A percentile compares a stretch with the other conserved stretches of the same genome.
Evolutionary conservation across 2,329 filamentous ascomycete species (phyloP).

Genomic region (Neonectria neomacrospora): DNA sequence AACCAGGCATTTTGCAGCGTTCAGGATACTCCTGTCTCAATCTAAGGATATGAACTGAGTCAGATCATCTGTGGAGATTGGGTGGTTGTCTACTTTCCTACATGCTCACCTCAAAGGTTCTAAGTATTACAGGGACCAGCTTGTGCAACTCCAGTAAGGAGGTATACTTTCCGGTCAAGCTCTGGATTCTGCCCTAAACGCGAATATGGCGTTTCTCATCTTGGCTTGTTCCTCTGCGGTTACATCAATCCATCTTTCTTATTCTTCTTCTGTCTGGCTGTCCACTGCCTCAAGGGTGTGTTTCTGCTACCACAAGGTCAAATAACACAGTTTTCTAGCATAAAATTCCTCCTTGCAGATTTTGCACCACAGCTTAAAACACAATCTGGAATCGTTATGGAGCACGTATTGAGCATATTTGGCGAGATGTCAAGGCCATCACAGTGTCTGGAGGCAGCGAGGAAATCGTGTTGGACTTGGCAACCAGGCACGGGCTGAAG

Average conservation of each 20-base stretch:
- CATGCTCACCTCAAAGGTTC: slow-evolving; percentile 25
- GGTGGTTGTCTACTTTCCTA: no score
- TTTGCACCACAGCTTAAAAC: slow-evolving; percentile 22
- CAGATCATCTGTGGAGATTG: not conserved
- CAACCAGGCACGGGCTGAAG: slow-evolving; percentile 16
- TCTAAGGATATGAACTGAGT: slow-evolving; percentile 48
- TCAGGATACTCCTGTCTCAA: slow-evolving; percentile 50
- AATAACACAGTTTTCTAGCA: no score
- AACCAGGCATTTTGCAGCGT: slow-evolving; percentile 27
- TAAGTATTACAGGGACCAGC: slow-evolving; percentile 57
- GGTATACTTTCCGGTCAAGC: slow-evolving; percentile 77
- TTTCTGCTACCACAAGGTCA: no score
- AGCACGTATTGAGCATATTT: slow-evolving; percentile 23
- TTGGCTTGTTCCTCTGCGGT: slow-evolving; percentile 53
- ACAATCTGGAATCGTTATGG: slow-evolving; percentile 15
- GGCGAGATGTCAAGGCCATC: slow-evolving; percentile 25
- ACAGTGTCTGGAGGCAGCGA: slow-evolving; percentile 22
- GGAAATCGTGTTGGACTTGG: slow-evolving; percentile 20
- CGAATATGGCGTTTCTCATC: slow-evolving; percentile 46
- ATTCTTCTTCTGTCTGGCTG: no score
- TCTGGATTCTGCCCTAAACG: slow-evolving; percentile 75
- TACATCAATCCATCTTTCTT: slow-evolving; percentile 70
- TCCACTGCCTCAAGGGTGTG: no score
- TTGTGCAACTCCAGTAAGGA: slow-evolving; percentile 71
- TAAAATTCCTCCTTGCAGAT: slow-evolving; percentile 15